A percentile compares a stretch with the other conserved stretches of the same genome.
Conservation (phyloP, 257 asterid genomes). For the Penstemon eatonii region DNA sequence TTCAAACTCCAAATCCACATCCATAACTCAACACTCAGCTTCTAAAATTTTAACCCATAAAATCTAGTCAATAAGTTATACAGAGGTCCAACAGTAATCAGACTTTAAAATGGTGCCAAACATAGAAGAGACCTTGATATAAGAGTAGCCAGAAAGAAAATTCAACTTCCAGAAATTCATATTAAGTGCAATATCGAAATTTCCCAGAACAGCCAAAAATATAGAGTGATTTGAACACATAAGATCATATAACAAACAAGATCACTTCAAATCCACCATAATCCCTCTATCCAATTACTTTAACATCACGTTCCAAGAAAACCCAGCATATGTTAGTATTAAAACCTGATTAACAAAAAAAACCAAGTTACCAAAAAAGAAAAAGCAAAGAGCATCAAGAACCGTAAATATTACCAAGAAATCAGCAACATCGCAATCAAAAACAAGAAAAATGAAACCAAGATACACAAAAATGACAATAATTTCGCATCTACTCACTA, state of each 20-base stretch:
- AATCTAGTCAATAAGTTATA: conserved; percentile 6
- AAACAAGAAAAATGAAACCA: not conserved
- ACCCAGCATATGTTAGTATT: conserved; percentile 1
- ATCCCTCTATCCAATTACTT: too few relatives aligned
- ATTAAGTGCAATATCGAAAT: not conserved
- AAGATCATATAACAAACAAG: conserved; percentile 11
- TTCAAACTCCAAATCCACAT: not conserved
- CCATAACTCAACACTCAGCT: conserved; percentile 1
- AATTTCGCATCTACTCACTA: conserved; percentile 7
- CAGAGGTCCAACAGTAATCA: conserved; percentile 3
- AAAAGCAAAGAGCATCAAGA: conserved; percentile 7
- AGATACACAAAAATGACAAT: conserved; percentile 15
- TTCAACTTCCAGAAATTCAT: conserved; percentile 5
- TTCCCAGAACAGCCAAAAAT: not conserved
- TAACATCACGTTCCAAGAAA: not conserved
- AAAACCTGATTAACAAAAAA: not conserved
- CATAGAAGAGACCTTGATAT: conserved; percentile 6
- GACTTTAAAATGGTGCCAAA: not conserved
- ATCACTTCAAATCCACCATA: conserved; percentile 11
- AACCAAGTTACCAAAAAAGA: conserved; percentile 17
- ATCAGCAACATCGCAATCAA: conserved; percentile 24
- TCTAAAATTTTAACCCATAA: conserved; percentile 2
- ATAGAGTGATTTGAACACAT: not conserved
- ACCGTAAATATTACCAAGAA: conserved; percentile 1
- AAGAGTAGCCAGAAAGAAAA: conserved; percentile 9